A percentile compares a stretch with the other conserved stretches of the same genome.
These are phyloP conservation scores for Alternaria incomplexa DNA, from an alignment of 2,329 filamentous ascomycete species.

Conservation along the genomic window DNA sequence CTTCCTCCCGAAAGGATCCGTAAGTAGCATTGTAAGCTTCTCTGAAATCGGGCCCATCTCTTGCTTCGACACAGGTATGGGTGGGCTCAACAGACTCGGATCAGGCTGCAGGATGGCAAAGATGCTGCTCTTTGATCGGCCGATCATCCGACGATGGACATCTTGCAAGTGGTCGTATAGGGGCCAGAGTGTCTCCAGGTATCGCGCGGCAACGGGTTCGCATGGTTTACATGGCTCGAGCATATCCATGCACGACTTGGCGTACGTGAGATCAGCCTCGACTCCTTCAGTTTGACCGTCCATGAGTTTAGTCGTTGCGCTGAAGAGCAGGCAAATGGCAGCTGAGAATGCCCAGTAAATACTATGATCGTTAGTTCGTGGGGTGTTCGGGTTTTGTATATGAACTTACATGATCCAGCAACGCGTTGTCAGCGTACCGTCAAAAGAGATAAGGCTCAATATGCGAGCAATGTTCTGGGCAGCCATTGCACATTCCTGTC, in stretches of 20 bases:
- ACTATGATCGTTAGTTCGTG: constrained; percentile 1
- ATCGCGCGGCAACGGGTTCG: constrained; percentile 43
- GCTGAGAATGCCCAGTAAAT: constrained; percentile 49
- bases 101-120: constrained; percentile 40
- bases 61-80: constrained; percentile 36
- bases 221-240: constrained; percentile 38
- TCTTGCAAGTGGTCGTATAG: constrained; percentile 42
- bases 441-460: constrained; percentile 40
- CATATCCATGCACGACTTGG: constrained; percentile 45
- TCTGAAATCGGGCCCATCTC: constrained; percentile 46
- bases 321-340: constrained; percentile 44
- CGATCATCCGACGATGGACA: constrained; percentile 40
- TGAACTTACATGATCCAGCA: constrained; percentile 44
- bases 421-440: constrained; percentile 43
- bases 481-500: constrained; percentile 42
- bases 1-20: constrained; percentile 46
- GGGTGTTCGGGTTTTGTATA: neutral
- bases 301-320: constrained; percentile 42
- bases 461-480: constrained; percentile 46
- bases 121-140: constrained; percentile 44
- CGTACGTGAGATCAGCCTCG: constrained; percentile 41
- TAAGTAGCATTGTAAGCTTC: constrained; percentile 42
- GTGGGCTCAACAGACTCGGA: constrained; percentile 30
- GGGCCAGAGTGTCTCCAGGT: constrained; percentile 43
- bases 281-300: constrained; percentile 38